phyloP scores from a whole-genome alignment of 2,329 filamentous ascomycete species.

The Fusarium buharicum region DNA sequence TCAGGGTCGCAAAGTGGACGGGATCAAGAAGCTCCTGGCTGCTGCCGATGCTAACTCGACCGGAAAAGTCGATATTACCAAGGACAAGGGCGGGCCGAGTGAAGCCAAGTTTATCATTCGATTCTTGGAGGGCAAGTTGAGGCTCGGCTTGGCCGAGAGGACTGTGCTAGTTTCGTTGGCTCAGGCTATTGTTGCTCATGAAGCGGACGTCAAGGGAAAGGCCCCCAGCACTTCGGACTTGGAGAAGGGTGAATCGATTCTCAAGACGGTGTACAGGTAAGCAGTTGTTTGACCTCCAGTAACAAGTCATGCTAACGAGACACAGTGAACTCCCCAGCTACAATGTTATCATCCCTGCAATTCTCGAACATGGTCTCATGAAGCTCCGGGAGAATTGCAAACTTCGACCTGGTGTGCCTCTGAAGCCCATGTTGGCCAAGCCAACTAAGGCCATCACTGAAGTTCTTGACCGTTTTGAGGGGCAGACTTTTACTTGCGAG shows the following conservation, averaged over 20 bases:
- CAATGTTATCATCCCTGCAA: conserved; percentile 90
- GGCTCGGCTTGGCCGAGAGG: conserved; percentile 90
- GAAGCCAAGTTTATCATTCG: conserved; percentile 95
- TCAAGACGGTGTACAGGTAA: conserved; percentile 91
- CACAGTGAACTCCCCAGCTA: conserved; percentile 92
- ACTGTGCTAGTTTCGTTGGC: conserved; percentile 90
- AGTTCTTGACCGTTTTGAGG: conserved; percentile 94
- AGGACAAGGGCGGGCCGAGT: conserved; percentile 92
- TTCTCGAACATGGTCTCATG: conserved; percentile 86
- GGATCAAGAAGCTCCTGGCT: conserved; percentile 96
- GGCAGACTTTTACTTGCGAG: conserved; percentile 95
- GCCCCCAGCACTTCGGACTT: conserved; percentile 79
- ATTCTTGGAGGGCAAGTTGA: conserved; percentile 92
- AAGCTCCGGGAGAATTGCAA: conserved; percentile 87
- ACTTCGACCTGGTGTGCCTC: conserved; percentile 88
- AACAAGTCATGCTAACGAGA: conserved; percentile 47
- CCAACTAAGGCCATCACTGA: conserved; percentile 98
- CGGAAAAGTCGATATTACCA: conserved; percentile 87
- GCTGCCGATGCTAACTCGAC: conserved; percentile 79
- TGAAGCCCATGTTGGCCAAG: conserved; percentile 99
- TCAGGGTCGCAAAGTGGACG: conserved; percentile 89
- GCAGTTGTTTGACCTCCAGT: conserved; percentile 31
- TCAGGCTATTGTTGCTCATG: conserved; percentile 87
- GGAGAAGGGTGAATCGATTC: conserved; percentile 81
- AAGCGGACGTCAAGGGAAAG: conserved; percentile 76